phyloP scores from a whole-genome alignment of 2,329 filamentous ascomycete genomes.

The Aureobasidium sp. region DNA sequence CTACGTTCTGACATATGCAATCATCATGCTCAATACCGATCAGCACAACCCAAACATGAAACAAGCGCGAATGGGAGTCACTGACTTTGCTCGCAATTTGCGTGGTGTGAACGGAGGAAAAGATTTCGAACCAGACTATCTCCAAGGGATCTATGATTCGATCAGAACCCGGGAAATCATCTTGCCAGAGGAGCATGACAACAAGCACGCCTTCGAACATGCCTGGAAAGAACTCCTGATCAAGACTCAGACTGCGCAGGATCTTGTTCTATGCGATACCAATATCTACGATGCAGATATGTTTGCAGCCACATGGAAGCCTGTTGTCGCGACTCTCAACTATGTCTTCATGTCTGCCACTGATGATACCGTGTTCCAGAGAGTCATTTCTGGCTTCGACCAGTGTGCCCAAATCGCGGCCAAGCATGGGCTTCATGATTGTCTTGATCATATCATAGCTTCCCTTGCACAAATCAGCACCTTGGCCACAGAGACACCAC shows the following conservation, averaged over 20 bases:
- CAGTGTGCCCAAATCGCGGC: conserved; percentile 91
- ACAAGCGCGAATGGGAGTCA: conserved; percentile 72
- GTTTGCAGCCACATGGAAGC: conserved; percentile 93
- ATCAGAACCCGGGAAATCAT: conserved; percentile 95
- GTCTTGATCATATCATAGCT: conserved; percentile 85
- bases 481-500: conserved; percentile 63
- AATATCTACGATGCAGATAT: conserved; percentile 97
- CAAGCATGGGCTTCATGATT: conserved; percentile 72
- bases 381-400: conserved; percentile 89
- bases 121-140: conserved; percentile 75
- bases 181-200: conserved; percentile 92
- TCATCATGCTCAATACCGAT: conserved; percentile 96
- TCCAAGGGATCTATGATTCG: conserved; percentile 79
- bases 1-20: conserved; percentile 87
- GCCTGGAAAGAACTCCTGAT: conserved; percentile 91
- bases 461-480: conserved; percentile 87
- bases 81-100: conserved; percentile 81
- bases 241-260: conserved; percentile 69
- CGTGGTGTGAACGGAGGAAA: conserved; percentile 78
- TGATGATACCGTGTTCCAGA: conserved; percentile 88
- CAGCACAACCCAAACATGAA: conserved; percentile 91
- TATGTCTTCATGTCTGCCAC: conserved; percentile 99
- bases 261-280: conserved; percentile 72
- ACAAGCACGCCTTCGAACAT: conserved; percentile 92
- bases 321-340: conserved; percentile 86